Evolutionary conservation across 805 yeast genomes (phyloP).

Genomic region (Schwanniomyces pseudopolymorphus): DNA sequence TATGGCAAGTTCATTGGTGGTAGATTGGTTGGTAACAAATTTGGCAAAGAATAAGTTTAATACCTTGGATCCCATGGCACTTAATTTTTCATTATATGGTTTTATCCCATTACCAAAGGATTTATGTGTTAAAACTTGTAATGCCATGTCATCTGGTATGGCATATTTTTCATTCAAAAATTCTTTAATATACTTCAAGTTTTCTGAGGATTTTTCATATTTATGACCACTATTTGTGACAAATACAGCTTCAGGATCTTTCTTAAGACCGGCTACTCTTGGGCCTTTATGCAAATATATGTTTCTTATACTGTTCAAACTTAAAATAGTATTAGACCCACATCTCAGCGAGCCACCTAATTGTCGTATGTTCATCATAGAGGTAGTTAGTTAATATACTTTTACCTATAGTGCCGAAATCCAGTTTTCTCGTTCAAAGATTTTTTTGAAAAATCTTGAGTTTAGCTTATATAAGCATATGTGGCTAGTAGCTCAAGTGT

Average conservation of each 20-base stretch:
- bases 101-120: slow-evolving; percentile 89
- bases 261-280: slow-evolving; percentile 68
- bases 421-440: slow-evolving; percentile 1
- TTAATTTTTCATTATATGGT: slow-evolving; percentile 86
- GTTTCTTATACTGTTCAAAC: slow-evolving; percentile 15
- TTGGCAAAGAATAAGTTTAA: slow-evolving; percentile 51
- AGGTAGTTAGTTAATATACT: neutral
- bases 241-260: slow-evolving; percentile 60
- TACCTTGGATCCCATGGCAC: slow-evolving; percentile 68
- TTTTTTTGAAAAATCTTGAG: slow-evolving; percentile 1
- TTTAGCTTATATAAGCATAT: neutral
- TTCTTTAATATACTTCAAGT: slow-evolving; percentile 47
- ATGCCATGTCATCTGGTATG: slow-evolving; percentile 58
- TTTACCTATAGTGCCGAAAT: neutral
- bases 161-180: slow-evolving; percentile 49
- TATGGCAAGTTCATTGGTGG: slow-evolving; percentile 33
- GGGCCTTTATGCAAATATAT: slow-evolving; percentile 48
- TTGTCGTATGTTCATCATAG: slow-evolving; percentile 13
- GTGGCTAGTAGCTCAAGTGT: neutral
- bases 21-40: slow-evolving; percentile 30
- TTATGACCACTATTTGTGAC: slow-evolving; percentile 31
- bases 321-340: slow-evolving; percentile 1
- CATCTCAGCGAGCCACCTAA: slow-evolving; percentile 1
- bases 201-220: slow-evolving; percentile 53
- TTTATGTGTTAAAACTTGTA: slow-evolving; percentile 89